phyloP scores from a whole-genome alignment of 1,139 yeast species.

The Geotrichum candidum region DNA sequence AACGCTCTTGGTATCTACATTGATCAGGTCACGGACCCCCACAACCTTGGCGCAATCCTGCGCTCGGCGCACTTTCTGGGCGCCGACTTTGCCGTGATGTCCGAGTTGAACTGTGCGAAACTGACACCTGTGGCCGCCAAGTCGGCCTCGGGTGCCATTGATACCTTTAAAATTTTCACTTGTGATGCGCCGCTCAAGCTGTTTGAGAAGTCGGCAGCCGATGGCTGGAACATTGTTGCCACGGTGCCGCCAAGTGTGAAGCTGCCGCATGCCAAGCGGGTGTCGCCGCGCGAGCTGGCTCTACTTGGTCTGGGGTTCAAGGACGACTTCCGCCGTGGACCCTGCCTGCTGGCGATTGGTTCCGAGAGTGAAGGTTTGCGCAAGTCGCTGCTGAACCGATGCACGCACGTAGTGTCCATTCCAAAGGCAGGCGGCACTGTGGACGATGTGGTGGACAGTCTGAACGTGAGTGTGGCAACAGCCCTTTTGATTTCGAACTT shows the following conservation, averaged over 20 bases:
- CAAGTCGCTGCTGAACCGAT: conserved; percentile 52
- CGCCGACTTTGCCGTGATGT: conserved; percentile 69
- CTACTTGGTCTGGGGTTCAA: conserved; percentile 32
- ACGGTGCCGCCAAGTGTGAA: conserved; percentile 42
- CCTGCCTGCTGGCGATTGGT: conserved; percentile 71
- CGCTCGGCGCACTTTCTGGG: conserved; percentile 82
- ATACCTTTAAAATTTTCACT: conserved; percentile 57
- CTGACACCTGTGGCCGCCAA: conserved; percentile 74
- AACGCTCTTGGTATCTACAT: conserved; percentile 69
- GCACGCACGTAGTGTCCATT: conserved; percentile 61
- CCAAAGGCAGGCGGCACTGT: conserved; percentile 23
- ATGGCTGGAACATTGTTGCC: conserved; percentile 73
- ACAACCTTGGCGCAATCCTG: conserved; percentile 80
- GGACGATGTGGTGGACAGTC: conserved; percentile 58
- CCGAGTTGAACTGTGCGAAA: conserved; percentile 66
- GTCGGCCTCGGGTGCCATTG: conserved; percentile 78
- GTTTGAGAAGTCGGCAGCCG: conserved; percentile 47
- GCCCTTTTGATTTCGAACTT: conserved; percentile 55
- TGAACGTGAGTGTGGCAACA: conserved; percentile 87
- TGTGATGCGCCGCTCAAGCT: conserved; percentile 55
- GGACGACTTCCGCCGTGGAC: conserved; percentile 37
- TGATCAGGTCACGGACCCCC: conserved; percentile 86
- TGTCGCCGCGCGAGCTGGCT: conserved; percentile 43
- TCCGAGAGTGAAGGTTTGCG: conserved; percentile 83
- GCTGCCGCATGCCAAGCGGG: conserved; percentile 21